Evolutionary conservation across 2,329 filamentous ascomycete species (phyloP).

Genomic region (Ophiocordyceps unilateralis): DNA sequence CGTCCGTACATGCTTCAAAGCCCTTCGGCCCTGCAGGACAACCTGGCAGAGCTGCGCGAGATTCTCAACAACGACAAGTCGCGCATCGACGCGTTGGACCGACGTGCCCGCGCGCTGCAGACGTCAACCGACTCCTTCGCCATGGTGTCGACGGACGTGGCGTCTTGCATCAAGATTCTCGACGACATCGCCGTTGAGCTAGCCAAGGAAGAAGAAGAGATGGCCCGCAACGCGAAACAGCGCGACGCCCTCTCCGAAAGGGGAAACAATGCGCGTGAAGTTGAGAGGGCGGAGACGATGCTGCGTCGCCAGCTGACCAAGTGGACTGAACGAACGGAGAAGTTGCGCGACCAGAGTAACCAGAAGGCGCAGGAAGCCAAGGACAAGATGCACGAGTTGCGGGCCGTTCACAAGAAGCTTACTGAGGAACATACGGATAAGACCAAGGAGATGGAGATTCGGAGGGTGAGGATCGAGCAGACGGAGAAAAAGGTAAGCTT

Average conservation of each 20-base stretch:
- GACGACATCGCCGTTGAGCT: conserved; percentile 78
- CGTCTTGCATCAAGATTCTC: conserved; percentile 72
- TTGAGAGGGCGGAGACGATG: conserved; percentile 74
- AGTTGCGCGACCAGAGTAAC: conserved; percentile 61
- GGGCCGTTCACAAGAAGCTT: conserved; percentile 60
- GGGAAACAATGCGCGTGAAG: conserved; percentile 76
- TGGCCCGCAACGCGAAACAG: conserved; percentile 61
- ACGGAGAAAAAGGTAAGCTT: conserved; percentile 82
- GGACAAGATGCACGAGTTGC: conserved; percentile 77
- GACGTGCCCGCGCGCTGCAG: conserved; percentile 73
- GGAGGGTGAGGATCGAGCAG: conserved; percentile 88
- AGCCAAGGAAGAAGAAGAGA: conserved; percentile 80
- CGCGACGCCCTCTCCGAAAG: conserved; percentile 76
- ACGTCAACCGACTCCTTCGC: conserved; percentile 82
- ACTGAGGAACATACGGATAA: conserved; percentile 76
- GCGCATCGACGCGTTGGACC: conserved; percentile 76
- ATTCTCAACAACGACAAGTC: conserved; percentile 62
- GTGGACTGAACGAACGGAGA: conserved; percentile 75
- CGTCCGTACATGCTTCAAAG: conserved; percentile 85
- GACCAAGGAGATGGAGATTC: conserved; percentile 78
- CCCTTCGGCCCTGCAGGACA: conserved; percentile 65
- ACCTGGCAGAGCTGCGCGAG: conserved; percentile 65
- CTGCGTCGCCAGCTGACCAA: conserved; percentile 70
- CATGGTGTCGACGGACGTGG: conserved; percentile 70
- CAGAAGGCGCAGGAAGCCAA: conserved; percentile 69